Evolutionary conservation across 495 filamentous ascomycete species (phyloP), one percentile per base, ranked within the genome.

Genomic region (Apiosordaria backusii): DNA sequence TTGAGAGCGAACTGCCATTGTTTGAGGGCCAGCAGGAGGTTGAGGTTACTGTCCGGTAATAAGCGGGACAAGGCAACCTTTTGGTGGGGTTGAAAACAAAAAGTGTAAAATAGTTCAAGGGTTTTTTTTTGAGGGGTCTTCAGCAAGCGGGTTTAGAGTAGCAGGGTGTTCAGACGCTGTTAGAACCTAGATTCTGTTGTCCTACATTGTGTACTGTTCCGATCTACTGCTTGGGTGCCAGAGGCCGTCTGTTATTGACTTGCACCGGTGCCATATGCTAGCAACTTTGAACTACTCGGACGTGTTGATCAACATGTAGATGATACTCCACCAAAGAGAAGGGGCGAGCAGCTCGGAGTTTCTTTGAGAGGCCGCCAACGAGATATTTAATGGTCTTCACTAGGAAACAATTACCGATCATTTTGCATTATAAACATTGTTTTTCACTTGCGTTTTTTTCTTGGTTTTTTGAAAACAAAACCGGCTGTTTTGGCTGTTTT

Each of bases 21-120:
- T 91, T 89, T 70, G 79, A 84, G 71, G 81, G 81, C 60, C 84
- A 88, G 67, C 84, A 88, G 67, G 86, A 90, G 71, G 67, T 76
- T 23, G 73, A 74, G 62, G 62, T 77, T 55, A 60, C 68, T 61
- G 62, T 69, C 10, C 69, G 71, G 29, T 70, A 64, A 65, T n/a
- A 59, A 9, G 21, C n/a, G n/a, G n/a, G n/a, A 57, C n/a, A n/a
- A n/a, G n/a, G n/a, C n/a, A n/a, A n/a, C n/a, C n/a, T n/a, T n/a
- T n/a, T n/a, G 35, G 35, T 7, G 35, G 35, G 35, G 6, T 45
- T 7, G 1, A 15, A 15, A 35, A 35, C 9, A 13, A 45, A 45
- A 45, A 45, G 5, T 1, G 35, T 45, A 45, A 45, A 45, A 45
- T 45, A 45, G 35, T 45, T 9, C 3, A 45, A 45, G 16, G 0